A percentile compares a stretch with the other conserved stretches of the same genome.
Evolutionary conservation across 495 filamentous ascomycete species (phyloP).

Genomic region (Cryomyces minteri): DNA sequence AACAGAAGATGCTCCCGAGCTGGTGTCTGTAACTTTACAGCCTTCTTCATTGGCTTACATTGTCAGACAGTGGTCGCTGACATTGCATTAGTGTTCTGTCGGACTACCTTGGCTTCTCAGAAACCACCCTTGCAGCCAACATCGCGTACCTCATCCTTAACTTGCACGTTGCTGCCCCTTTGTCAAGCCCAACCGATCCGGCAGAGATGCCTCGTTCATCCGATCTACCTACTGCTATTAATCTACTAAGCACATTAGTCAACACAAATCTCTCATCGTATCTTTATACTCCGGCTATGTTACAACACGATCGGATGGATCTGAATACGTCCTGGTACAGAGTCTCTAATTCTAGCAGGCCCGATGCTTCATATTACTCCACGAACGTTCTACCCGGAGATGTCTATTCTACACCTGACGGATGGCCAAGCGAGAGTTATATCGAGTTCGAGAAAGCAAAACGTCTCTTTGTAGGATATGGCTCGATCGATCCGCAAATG

Average conservation of each 20-base stretch:
- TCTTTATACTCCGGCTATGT: slow-evolving; percentile 32
- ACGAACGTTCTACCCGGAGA: slow-evolving; percentile 18
- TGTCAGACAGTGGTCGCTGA: no score
- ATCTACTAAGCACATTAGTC: slow-evolving; percentile 17
- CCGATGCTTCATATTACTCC: slow-evolving; percentile 31
- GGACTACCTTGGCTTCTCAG: slow-evolving; percentile 29
- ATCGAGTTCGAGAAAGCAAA: slow-evolving; percentile 31
- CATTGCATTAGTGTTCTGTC: slow-evolving; percentile 16
- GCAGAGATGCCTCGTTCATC: slow-evolving; percentile 16
- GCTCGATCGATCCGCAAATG: slow-evolving; percentile 37
- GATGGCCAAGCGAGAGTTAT: slow-evolving; percentile 42
- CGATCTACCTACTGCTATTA: slow-evolving; percentile 20
- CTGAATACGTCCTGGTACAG: slow-evolving; percentile 41
- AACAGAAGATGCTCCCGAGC: no score
- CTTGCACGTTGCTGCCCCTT: slow-evolving; percentile 35
- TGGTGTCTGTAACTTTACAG: no score
- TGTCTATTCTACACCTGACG: slow-evolving; percentile 33
- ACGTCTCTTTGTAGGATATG: slow-evolving; percentile 34
- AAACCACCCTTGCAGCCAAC: slow-evolving; percentile 26
- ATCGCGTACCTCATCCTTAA: slow-evolving; percentile 33
- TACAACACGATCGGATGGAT: slow-evolving; percentile 30
- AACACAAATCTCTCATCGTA: slow-evolving; percentile 25
- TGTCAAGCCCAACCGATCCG: slow-evolving; percentile 20
- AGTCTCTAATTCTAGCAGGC: slow-evolving; percentile 24
- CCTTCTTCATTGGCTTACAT: no score